phyloP scores from a whole-genome alignment of 2,329 filamentous ascomycete species.

The Neopestalotiopsis sp. region DNA sequence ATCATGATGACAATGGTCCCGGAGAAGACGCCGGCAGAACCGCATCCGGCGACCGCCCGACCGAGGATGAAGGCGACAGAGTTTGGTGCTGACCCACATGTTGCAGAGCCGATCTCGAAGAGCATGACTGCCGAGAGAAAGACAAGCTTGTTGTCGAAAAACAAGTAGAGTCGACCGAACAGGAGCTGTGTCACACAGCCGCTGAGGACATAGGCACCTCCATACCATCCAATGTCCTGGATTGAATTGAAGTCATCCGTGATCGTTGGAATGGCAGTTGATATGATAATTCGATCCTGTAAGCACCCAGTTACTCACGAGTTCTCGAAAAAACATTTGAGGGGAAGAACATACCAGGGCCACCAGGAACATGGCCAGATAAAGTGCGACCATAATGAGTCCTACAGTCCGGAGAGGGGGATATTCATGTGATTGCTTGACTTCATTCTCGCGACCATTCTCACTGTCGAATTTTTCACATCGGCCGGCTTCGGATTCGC shows the following conservation, averaged over 20 bases:
- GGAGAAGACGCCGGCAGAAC: slow-evolving; percentile 43
- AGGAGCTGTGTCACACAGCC: slow-evolving; percentile 44
- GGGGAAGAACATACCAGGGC: neutral
- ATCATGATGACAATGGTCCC: slow-evolving; percentile 29
- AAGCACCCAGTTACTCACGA: neutral
- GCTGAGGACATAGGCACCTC: slow-evolving; percentile 42
- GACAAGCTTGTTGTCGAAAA: slow-evolving; percentile 40
- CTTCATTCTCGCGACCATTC: neutral
- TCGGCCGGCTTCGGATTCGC: neutral
- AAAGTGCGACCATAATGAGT: no score
- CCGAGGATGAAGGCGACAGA: slow-evolving; percentile 46
- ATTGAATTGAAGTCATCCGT: slow-evolving; percentile 43
- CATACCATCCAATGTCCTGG: slow-evolving; percentile 44
- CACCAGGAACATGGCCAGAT: slow-evolving; percentile 9
- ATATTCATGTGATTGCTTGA: neutral
- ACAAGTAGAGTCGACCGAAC: slow-evolving; percentile 45
- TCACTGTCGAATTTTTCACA: neutral
- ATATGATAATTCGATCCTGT: neutral
- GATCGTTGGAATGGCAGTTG: slow-evolving; percentile 40
- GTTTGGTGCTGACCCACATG: slow-evolving; percentile 45
- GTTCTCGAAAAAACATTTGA: neutral
- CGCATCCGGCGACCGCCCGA: slow-evolving; percentile 45
- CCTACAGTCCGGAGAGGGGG: neutral
- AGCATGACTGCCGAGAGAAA: slow-evolving; percentile 38
- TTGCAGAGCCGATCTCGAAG: slow-evolving; percentile 44